phyloP scores from a whole-genome alignment of 2,329 filamentous ascomycete species.

The Orbilia ellipsospora region DNA sequence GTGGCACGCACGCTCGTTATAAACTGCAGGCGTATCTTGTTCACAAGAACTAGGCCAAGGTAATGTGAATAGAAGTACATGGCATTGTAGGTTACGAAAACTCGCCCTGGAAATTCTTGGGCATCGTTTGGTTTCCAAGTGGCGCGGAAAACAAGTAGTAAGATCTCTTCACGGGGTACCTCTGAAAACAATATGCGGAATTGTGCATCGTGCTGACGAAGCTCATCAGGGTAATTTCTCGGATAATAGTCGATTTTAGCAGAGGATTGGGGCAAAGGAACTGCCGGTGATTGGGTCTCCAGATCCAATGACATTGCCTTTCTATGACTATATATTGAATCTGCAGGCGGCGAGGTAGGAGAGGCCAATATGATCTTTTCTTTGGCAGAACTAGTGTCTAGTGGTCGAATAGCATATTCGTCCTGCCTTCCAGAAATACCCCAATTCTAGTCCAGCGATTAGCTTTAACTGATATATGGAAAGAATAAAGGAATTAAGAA shows the following conservation, averaged over 20 bases:
- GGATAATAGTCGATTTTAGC: conserved; percentile 67
- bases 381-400: conserved; percentile 56
- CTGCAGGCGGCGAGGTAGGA: conserved; percentile 56
- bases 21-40: conserved; percentile 77
- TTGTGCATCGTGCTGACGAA: conserved; percentile 88
- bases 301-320: conserved; percentile 70
- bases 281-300: conserved; percentile 60
- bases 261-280: neutral
- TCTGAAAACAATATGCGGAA: conserved; percentile 91
- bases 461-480: neutral
- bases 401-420: conserved; percentile 29
- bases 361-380: conserved; percentile 56
- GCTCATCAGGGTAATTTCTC: conserved; percentile 79
- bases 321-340: conserved; percentile 63
- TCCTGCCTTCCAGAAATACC: conserved; percentile 23
- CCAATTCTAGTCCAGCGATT: conserved; percentile 28
- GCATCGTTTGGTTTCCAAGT: conserved; percentile 83
- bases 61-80: conserved; percentile 98
- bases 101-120: conserved; percentile 82
- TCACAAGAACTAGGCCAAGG: conserved; percentile 87
- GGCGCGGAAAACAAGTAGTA: conserved; percentile 84
- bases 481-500: neutral
- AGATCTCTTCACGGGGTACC: conserved; percentile 71
- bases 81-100: conserved; percentile 86
- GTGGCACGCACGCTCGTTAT: conserved; percentile 91